Evolutionary conservation across 1,139 yeast species (phyloP).

Genomic region (Lodderomyces parapsilosis): DNA sequence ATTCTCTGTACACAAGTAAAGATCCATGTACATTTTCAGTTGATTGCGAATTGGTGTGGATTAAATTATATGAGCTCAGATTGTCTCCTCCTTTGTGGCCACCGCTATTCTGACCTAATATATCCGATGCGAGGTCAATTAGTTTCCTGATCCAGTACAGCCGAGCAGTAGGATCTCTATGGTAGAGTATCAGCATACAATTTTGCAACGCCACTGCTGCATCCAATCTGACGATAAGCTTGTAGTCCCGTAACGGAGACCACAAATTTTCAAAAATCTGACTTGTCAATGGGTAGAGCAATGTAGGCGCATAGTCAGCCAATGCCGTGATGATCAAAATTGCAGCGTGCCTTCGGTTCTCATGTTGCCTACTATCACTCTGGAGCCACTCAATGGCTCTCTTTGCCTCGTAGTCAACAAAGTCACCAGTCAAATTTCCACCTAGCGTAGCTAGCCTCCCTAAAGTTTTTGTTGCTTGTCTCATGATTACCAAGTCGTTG

Average conservation of each 20-base stretch:
- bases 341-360: conserved; percentile 86
- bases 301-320: conserved; percentile 85
- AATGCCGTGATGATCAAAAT: conserved; percentile 79
- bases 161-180: conserved; percentile 71
- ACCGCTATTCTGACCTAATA: conserved; percentile 28
- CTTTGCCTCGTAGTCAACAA: conserved; percentile 90
- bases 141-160: conserved; percentile 73
- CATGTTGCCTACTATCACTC: conserved; percentile 62
- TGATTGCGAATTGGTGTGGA: conserved; percentile 31
- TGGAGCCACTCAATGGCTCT: conserved; percentile 90
- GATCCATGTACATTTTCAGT: conserved; percentile 85
- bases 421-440: conserved; percentile 83
- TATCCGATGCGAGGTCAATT: conserved; percentile 56
- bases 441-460: conserved; percentile 91
- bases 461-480: conserved; percentile 78
- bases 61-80: conserved; percentile 21
- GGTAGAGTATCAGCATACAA: conserved; percentile 75
- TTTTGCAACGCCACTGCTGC: conserved; percentile 80
- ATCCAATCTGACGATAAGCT: conserved; percentile 71
- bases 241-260: conserved; percentile 82
- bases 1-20: conserved; percentile 75
- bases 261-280: conserved; percentile 81
- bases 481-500: conserved; percentile 80
- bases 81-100: conserved; percentile 6
- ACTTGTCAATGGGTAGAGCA: conserved; percentile 74